Base-by-base conservation (phyloP, 2,329 filamentous ascomycete species). In the Talaromyces funiculosus region DNA sequence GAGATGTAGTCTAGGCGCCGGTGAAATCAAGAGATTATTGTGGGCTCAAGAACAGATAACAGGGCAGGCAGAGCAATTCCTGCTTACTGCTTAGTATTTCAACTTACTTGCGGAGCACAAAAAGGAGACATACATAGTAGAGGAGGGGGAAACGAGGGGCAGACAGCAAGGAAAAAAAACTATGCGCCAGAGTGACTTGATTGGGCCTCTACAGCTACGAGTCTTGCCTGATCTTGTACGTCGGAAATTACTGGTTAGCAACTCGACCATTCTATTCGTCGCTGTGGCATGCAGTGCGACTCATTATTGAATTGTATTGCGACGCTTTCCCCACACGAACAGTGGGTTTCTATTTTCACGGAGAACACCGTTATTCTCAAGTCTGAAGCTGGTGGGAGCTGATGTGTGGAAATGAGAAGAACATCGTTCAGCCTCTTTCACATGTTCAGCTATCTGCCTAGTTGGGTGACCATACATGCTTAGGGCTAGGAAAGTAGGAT, bases 71-170 rank as follows among this genome's bases (percentile, higher is more conserved):
- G 49, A 8, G n/a, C 49, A 20, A 14, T 35, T 35, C 49, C 26
- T n/a, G 31, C n/a, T 16, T 20, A 3, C n/a, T 35, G 14, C 18
- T 16, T 18, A 35, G 16, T 35, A n/a, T n/a, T n/a, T n/a, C n/a
- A 14, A 20, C 26, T 53, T 31, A 14, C 4, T 26, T 24, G 12
- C 14, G 26, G 24, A 54, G 35, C 51, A 40, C 14, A 18, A 22
- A 40, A 24, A 38, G 20, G 35, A 29, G 35, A 16, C n/a, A 18
- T 12, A 26, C 24, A 35, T 9, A 53, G 35, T 9, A 53, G 35
- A 22, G 20, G 51, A 40, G 51, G 51, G 51, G 33, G 7, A 53
- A 40, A 40, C 51, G 51, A 54, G 51, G 51, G 51, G 51, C 51
- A 54, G 20, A 37, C 4, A 26, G 5, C 12, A 26, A 14, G 29